Evolutionary conservation across 2,329 filamentous ascomycete genomes (phyloP), one percentile per base, ranked within the genome.

Genomic region (Neofusicoccum cordaticola): DNA sequence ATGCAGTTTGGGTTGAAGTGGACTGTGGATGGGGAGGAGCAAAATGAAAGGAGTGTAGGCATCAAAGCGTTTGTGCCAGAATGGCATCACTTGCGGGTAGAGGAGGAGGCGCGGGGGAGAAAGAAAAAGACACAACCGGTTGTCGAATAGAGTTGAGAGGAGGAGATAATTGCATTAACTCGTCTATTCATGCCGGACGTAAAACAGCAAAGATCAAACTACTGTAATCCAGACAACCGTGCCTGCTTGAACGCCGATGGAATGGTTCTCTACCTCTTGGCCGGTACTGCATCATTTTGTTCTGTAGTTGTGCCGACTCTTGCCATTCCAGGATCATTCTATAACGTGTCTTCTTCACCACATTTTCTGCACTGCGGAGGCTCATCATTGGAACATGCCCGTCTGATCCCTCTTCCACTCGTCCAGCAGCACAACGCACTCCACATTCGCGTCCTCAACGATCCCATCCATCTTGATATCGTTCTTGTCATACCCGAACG

Each of bases 11-110:
- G 75, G 6, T 50, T 81, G 1, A 62, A 67, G 64, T 60, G 68
- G 67, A 64, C 9, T 62, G 50, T 31, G 47, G 67, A 52, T 4
- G 66, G 62, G 3, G 63, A 68, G 22, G 68, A 31, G 27, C 27
- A 64, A 2, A 22, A 13, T 15, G 50, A 64, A n/a, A 53, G 68
- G 42, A 69, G 35, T 57, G 63, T 80, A 2, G 78, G 76, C 35
- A 68, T 83, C 7, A 78, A 78, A 69, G 78, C 94, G 0, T 90
- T 97, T 77, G 88, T 97, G 70, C 93, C 93, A 0, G 82, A 87
- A 45, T 98, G 94, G 94, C 78, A 84, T 19, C 78, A 80, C 66
- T 71, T 74, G 69, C 82, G 70, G 76, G 72, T 73, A 57, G 69
- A 67, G 53, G 69, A 69, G 12, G 41, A 66, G 2, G 75, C 74